Conservation (phyloP, 2,329 filamentous ascomycete genomes). For the Coleophoma eucalyptorum region DNA sequence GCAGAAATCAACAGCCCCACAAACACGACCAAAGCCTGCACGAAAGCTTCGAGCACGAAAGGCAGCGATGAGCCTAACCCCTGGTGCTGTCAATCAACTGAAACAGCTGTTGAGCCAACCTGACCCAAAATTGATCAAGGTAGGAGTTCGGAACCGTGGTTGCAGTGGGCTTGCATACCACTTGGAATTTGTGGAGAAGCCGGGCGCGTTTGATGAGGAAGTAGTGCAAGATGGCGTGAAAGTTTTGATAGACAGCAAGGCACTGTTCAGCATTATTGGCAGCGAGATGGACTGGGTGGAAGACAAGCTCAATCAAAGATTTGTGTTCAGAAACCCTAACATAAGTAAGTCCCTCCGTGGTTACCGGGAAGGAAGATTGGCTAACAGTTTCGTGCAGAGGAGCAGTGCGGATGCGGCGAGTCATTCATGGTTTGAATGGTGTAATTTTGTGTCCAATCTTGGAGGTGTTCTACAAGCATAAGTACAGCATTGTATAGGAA, state of each 20-base stretch:
- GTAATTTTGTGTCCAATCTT: not conserved
- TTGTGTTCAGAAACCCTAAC: constrained; percentile 95
- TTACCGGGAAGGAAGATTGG: not conserved
- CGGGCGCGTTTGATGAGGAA: constrained; percentile 81
- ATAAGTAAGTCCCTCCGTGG: constrained; percentile 69
- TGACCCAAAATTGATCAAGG: constrained; percentile 86
- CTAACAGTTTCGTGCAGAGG: constrained; percentile 57
- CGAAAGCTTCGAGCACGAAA: constrained; percentile 77
- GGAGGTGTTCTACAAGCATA: not conserved
- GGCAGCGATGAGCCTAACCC: constrained; percentile 84
- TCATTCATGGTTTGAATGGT: constrained; percentile 75
- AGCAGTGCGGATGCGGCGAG: constrained; percentile 93
- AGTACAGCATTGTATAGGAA: constrained; percentile 24
- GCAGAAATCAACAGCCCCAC: constrained; percentile 47
- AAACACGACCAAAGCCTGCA: constrained; percentile 44
- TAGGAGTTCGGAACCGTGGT: constrained; percentile 89
- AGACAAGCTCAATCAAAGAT: constrained; percentile 87
- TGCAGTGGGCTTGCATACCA: constrained; percentile 94
- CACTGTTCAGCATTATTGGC: constrained; percentile 94
- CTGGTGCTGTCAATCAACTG: constrained; percentile 75
- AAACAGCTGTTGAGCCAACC: constrained; percentile 75
- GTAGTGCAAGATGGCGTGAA: constrained; percentile 96
- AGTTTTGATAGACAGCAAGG: constrained; percentile 95
- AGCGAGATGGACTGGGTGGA: constrained; percentile 99
- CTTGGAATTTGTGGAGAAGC: constrained; percentile 91